These are phyloP conservation scores for Macroventuria anomochaeta DNA, from an alignment of 2,329 filamentous ascomycete genomes.

Conservation along the genomic window DNA sequence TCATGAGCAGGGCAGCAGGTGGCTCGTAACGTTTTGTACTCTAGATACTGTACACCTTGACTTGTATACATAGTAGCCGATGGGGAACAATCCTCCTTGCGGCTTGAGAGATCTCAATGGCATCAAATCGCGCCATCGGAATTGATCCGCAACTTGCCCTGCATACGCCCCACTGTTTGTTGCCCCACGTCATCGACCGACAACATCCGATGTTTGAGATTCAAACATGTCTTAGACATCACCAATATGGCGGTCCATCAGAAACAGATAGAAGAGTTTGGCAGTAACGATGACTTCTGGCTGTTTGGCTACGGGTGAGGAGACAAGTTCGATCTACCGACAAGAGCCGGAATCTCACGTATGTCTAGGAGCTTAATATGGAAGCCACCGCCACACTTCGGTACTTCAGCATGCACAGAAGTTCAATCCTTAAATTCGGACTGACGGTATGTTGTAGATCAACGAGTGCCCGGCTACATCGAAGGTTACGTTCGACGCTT, in stretches of 20 bases:
- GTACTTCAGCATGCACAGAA: constrained; percentile 58
- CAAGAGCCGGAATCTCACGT: not conserved
- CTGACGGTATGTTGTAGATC: constrained; percentile 63
- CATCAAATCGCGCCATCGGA: constrained; percentile 26
- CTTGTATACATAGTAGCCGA: constrained; percentile 17
- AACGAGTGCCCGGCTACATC: constrained; percentile 85
- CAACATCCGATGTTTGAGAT: not conserved
- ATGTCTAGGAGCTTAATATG: constrained; percentile 83
- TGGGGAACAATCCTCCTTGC: not conserved
- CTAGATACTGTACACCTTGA: constrained; percentile 14
- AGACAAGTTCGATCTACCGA: not conserved
- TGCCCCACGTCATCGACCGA: constrained; percentile 21
- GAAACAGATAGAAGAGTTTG: constrained; percentile 42
- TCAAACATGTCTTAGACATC: not conserved
- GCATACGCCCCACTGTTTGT: constrained; percentile 26
- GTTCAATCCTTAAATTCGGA: too few relatives aligned
- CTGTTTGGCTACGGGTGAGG: constrained; percentile 93
- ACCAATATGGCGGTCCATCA: constrained; percentile 36
- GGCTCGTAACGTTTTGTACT: constrained; percentile 29
- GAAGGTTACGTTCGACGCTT: constrained; percentile 93
- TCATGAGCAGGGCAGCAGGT: constrained; percentile 74
- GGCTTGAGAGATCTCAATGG: constrained; percentile 3
- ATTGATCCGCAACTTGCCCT: constrained; percentile 9
- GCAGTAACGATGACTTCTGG: constrained; percentile 76
- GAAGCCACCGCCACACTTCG: constrained; percentile 96